Conservation (phyloP, 495 filamentous ascomycete genomes). For the Physcia stellaris region DNA sequence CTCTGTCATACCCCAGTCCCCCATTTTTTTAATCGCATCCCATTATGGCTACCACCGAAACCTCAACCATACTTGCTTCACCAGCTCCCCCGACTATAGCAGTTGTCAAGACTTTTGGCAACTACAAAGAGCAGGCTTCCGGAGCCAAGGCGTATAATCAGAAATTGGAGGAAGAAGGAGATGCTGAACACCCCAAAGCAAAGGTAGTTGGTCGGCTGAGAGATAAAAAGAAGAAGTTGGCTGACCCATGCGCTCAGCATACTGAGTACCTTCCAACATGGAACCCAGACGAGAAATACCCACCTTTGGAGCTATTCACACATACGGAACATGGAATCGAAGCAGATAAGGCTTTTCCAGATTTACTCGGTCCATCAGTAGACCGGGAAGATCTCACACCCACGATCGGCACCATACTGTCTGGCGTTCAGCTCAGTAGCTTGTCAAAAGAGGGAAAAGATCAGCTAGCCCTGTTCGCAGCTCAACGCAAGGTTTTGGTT, state of each 20-base stretch:
- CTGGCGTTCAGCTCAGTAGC: constrained; percentile 60
- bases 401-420: constrained; percentile 61
- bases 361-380: constrained; percentile 41
- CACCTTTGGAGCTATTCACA: constrained; percentile 51
- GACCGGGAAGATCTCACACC: constrained; percentile 49
- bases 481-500: constrained; percentile 61
- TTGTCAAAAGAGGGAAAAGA: constrained; percentile 58
- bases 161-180: constrained; percentile 12
- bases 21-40: not conserved
- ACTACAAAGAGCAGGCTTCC: constrained; percentile 10
- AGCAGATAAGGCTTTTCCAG: constrained; percentile 52
- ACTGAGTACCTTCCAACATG: constrained; percentile 11
- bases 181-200: constrained; percentile 7
- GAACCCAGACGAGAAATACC: constrained; percentile 30
- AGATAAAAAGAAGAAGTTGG: not conserved
- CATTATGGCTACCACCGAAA: constrained; percentile 5
- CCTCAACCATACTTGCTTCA: not conserved
- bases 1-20: too few species aligned
- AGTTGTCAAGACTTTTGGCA: constrained; percentile 2
- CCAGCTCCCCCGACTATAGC: not conserved
- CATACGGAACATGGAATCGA: constrained; percentile 62
- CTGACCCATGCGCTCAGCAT: constrained; percentile 5
- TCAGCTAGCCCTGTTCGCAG: constrained; percentile 65
- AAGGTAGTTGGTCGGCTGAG: not conserved
- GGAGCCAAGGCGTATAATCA: constrained; percentile 11